Evolutionary conservation across 768 basidiomycete species (phyloP), one percentile per base, ranked within the genome.

Genomic region (Russula earlei): DNA sequence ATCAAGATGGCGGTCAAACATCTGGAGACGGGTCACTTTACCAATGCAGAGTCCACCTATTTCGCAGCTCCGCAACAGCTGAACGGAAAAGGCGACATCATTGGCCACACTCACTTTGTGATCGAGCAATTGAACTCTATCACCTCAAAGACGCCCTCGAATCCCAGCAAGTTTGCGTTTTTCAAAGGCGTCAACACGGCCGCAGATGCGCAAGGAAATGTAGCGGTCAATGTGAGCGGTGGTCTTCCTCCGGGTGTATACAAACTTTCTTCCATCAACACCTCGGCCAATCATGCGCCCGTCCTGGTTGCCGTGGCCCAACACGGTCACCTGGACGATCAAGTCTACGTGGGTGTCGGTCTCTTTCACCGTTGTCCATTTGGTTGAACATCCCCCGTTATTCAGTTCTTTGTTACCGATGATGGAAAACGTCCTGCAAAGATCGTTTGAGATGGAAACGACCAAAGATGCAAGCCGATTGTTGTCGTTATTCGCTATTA

Each of bases 171-270:
- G 44, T 85, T 85, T 62, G 73, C 71, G 27, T 85, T 84, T 72
- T 85, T 86, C 79, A 80, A 81, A 76, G 84, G 72, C 61, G 69
- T 73, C 58, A 78, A 73, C 58, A 55, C 42, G 6, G 3, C 25
- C 11, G 52, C 57, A 67, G 69, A 20, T 54, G 1, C 5, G 48
- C 70, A 71, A 55, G 84, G 83, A 41, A 63, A 76, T 1, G 71
- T 85, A 11, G 69, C 72, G 5, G 75, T 77, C 22, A 67, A 68
- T 49, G 80, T 89, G 33, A 69, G 74, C 1, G 68, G 67, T 20
- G 84, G 84, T 58, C 69, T 86, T 24, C 74, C 81, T 33, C 75
- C 73, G 11, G 83, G 83, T 45, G 65, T 71, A 29, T 87, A 89
- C 70, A 72, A 76, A 55, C 65, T 84, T 22, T 74, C 78, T 57